These are phyloP conservation scores for Trichoderma aggressivum DNA, from an alignment of 2,329 filamentous ascomycete species.

Conservation along the genomic window DNA sequence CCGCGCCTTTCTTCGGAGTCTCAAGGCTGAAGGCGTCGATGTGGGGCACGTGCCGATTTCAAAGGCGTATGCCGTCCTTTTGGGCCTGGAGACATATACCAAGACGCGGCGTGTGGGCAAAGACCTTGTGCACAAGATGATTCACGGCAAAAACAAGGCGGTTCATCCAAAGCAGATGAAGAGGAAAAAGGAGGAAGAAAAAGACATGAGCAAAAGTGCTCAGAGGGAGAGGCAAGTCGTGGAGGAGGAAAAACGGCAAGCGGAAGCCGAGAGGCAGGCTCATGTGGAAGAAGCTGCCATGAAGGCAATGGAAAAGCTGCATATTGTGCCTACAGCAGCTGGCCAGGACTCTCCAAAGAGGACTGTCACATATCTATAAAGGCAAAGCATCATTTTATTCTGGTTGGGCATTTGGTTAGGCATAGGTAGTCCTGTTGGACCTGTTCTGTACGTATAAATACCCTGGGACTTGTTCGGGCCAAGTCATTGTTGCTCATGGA, in stretches of 20 bases:
- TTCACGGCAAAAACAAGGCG: conserved; percentile 55
- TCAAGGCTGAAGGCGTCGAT: conserved; percentile 73
- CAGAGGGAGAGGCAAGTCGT: conserved; percentile 46
- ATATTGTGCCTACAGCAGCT: conserved; percentile 28
- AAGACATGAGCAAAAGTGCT: conserved; percentile 59
- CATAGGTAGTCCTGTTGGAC: background rate
- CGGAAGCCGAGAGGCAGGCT: conserved; percentile 39
- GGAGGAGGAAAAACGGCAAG: conserved; percentile 35
- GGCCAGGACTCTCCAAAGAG: background rate
- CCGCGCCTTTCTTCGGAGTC: conserved; percentile 69
- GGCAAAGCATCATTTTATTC: background rate
- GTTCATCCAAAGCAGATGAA: conserved; percentile 58
- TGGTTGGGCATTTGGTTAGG: background rate
- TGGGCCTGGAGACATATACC: conserved; percentile 78
- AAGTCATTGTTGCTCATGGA: background rate
- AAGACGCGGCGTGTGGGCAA: conserved; percentile 66
- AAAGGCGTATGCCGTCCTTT: conserved; percentile 75
- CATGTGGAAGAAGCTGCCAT: conserved; percentile 29
- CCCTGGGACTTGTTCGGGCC: background rate
- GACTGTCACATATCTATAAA: background rate
- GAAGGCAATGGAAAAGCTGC: conserved; percentile 42
- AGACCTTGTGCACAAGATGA: conserved; percentile 44
- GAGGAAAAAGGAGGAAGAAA: conserved; percentile 55
- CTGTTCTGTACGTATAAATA: background rate
- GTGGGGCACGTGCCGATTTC: conserved; percentile 75